Conservation (phyloP, 2,329 filamentous ascomycete genomes). For the Cordyceps militaris region DNA sequence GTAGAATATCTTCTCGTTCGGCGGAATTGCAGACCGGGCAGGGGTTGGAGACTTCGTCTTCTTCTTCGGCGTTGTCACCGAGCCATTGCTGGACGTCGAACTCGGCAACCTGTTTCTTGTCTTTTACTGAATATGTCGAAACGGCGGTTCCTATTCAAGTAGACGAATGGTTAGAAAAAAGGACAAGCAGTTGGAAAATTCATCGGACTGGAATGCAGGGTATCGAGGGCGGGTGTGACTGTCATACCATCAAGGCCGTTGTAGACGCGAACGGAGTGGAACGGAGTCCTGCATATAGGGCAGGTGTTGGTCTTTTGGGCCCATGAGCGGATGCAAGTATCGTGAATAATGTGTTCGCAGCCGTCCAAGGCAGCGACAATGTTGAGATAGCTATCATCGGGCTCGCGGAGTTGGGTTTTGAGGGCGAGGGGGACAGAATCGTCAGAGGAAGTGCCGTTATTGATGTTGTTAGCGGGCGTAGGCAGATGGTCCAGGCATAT, state of each 20-base stretch:
- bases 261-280: conserved; percentile 84
- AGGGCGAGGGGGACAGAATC: conserved; percentile 19
- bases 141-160: conserved; percentile 41
- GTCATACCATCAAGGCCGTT: conserved; percentile 69
- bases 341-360: conserved; percentile 87
- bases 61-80: conserved; percentile 65
- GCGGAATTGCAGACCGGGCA: conserved; percentile 79
- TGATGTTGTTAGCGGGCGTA: conserved; percentile 22
- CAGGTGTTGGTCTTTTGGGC: conserved; percentile 96
- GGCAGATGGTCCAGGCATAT: conserved; percentile 59
- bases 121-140: conserved; percentile 60
- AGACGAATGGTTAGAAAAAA: background rate
- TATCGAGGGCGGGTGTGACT: conserved; percentile 13
- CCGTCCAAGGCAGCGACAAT: conserved; percentile 57
- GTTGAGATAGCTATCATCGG: conserved; percentile 31
- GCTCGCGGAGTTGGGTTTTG: conserved; percentile 14
- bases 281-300: conserved; percentile 87
- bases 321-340: conserved; percentile 90
- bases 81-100: conserved; percentile 71
- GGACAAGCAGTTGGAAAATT: background rate
- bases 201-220: no score
- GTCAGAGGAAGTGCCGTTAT: conserved; percentile 19
- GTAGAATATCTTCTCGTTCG: conserved; percentile 75
- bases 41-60: conserved; percentile 60
- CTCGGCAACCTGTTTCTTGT: conserved; percentile 84